A percentile compares a stretch with the other conserved stretches of the same genome.
phyloP scores from a whole-genome alignment of 2,329 filamentous ascomycete species.

The Exophiala viscosa region DNA sequence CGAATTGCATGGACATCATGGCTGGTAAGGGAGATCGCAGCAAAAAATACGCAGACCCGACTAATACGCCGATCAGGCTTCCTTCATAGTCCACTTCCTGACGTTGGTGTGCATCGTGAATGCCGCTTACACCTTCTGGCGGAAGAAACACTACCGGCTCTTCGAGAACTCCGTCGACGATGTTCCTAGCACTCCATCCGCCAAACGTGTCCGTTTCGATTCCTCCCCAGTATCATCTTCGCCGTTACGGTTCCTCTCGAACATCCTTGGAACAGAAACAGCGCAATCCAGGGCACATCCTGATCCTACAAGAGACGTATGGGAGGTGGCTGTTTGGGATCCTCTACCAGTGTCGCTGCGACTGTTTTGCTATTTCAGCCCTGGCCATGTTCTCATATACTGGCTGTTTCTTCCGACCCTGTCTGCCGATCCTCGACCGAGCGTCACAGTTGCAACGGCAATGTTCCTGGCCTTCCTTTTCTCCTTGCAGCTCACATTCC shows the following conservation, averaged over 20 bases:
- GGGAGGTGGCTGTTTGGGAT: conserved; percentile 93
- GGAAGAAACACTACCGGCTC: conserved; percentile 81
- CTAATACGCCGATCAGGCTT: conserved; percentile 49
- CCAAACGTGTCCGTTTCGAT: conserved; percentile 81
- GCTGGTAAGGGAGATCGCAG: conserved; percentile 48
- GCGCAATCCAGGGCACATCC: conserved; percentile 83
- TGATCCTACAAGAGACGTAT: conserved; percentile 78
- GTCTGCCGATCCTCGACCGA: conserved; percentile 72
- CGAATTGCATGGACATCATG: conserved; percentile 63
- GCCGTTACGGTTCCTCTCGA: conserved; percentile 70
- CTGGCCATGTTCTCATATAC: conserved; percentile 87
- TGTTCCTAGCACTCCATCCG: conserved; percentile 74
- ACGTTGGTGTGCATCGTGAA: conserved; percentile 67
- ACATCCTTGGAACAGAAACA: conserved; percentile 62
- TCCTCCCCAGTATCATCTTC: conserved; percentile 75
- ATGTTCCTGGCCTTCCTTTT: conserved; percentile 72
- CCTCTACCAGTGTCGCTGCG: conserved; percentile 78
- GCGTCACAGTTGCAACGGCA: conserved; percentile 78
- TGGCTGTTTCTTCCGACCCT: conserved; percentile 79
- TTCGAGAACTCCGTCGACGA: conserved; percentile 83
- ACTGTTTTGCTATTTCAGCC: conserved; percentile 87
- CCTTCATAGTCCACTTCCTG: conserved; percentile 68
- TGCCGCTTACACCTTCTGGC: conserved; percentile 74
- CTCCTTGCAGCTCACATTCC: conserved; percentile 69
- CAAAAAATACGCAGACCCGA: neutral